Conservation (phyloP, 805 yeast species). For the Isabelozyma pseudorhagii region DNA sequence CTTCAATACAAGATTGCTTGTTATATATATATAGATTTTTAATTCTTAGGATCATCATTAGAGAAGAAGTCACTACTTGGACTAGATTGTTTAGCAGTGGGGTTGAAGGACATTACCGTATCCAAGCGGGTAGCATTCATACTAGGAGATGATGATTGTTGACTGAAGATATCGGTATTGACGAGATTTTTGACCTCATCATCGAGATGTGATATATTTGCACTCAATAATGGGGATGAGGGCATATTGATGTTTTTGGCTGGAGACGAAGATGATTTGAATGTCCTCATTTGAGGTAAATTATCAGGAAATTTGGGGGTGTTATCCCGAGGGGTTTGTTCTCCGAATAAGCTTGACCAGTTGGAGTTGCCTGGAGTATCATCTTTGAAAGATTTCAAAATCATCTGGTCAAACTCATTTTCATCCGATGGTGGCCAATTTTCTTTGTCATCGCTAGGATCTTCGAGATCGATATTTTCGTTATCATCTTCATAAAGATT, state of each 20-base stretch:
- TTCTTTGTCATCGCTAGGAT: constrained; percentile 30
- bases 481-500: constrained; percentile 50
- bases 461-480: constrained; percentile 50
- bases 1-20: not conserved
- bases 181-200: constrained; percentile 17
- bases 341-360: constrained; percentile 36
- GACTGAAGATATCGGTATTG: not conserved
- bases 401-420: constrained; percentile 21
- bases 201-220: constrained; percentile 38
- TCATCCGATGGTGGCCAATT: constrained; percentile 21
- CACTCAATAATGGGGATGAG: constrained; percentile 37
- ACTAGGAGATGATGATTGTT: not conserved
- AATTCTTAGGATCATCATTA: not conserved
- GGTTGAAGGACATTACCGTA: constrained; percentile 1
- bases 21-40: too few relatives aligned
- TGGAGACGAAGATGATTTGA: constrained; percentile 23
- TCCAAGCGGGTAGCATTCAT: constrained; percentile 1
- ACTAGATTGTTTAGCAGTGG: not conserved
- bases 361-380: constrained; percentile 28
- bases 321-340: constrained; percentile 38
- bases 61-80: not conserved
- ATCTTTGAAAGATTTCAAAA: constrained; percentile 24
- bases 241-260: constrained; percentile 34
- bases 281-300: constrained; percentile 29
- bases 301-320: constrained; percentile 14